Conservation (phyloP, 176 grass and related monocot genomes). For the Alloteropsis semialata region DNA sequence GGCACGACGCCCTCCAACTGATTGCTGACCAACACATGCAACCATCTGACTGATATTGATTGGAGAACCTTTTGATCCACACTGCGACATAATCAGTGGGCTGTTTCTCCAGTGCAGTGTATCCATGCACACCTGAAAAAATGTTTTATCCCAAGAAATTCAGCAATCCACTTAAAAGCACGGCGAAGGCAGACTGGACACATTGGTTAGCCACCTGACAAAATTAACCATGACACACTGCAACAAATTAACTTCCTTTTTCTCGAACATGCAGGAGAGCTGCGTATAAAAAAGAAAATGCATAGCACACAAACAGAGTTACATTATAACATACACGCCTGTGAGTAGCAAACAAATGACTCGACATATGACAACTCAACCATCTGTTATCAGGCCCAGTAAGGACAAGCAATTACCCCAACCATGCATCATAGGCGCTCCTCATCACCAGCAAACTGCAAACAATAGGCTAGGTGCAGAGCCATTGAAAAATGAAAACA, state of each 20-base stretch:
- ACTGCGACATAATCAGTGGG: constrained; percentile 96
- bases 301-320: too few species aligned
- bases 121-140: constrained; percentile 73
- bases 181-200: constrained; percentile 9
- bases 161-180: constrained; percentile 1
- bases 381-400: too few species aligned
- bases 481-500: too few species aligned
- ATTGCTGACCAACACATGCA: constrained; percentile 96
- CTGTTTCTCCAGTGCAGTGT: constrained; percentile 95
- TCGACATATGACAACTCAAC: too few species aligned
- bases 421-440: too few species aligned
- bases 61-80: constrained; percentile 97
- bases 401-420: too few species aligned
- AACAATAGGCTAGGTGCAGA: too few species aligned
- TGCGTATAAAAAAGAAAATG: too few species aligned
- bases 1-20: constrained; percentile 89
- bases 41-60: constrained; percentile 99
- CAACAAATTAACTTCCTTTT: neutral
- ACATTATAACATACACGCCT: too few species aligned
- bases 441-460: too few species aligned
- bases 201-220: neutral
- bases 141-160: constrained; percentile 10
- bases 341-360: too few species aligned
- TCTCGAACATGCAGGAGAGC: too few species aligned
- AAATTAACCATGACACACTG: constrained; percentile 6